A percentile compares a stretch with the other conserved stretches of the same genome.
phyloP scores from a whole-genome alignment of 2,329 filamentous ascomycete genomes.

The Penicillium sp. region DNA sequence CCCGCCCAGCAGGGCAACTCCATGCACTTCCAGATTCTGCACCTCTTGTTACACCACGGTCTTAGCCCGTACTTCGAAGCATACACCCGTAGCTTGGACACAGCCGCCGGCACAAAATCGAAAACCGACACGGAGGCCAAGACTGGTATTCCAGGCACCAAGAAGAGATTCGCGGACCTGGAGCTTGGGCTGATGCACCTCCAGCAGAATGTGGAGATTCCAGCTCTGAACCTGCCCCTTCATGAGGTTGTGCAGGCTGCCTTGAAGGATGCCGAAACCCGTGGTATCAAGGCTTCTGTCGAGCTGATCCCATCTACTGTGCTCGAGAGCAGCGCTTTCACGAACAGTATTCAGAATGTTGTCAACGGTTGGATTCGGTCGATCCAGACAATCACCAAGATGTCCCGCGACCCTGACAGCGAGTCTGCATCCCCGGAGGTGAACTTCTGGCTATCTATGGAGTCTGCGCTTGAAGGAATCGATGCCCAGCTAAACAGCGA shows the following conservation, averaged over 20 bases:
- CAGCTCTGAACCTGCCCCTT: slow-evolving; percentile 81
- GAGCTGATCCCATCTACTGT: slow-evolving; percentile 75
- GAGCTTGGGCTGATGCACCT: slow-evolving; percentile 87
- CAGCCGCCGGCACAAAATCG: slow-evolving; percentile 64
- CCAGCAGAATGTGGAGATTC: slow-evolving; percentile 97
- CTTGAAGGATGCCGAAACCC: slow-evolving; percentile 72
- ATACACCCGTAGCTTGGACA: slow-evolving; percentile 80
- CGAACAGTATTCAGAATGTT: slow-evolving; percentile 89
- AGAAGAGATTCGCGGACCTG: slow-evolving; percentile 94
- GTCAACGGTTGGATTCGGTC: slow-evolving; percentile 99
- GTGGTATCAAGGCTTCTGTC: slow-evolving; percentile 68
- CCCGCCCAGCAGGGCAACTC: slow-evolving; percentile 70
- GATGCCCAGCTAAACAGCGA: slow-evolving; percentile 85
- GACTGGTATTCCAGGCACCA: slow-evolving; percentile 93
- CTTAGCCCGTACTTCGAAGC: slow-evolving; percentile 97
- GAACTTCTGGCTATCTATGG: slow-evolving; percentile 99
- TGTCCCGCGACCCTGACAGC: slow-evolving; percentile 77
- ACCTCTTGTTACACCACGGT: slow-evolving; percentile 87
- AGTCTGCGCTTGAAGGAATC: slow-evolving; percentile 87
- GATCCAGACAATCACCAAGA: slow-evolving; percentile 93
- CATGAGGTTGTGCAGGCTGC: slow-evolving; percentile 86
- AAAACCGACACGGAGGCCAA: slow-evolving; percentile 86
- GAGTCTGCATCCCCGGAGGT: slow-evolving; percentile 93
- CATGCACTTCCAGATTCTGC: slow-evolving; percentile 84
- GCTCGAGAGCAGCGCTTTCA: slow-evolving; percentile 85